Percentiles rank a stretch among this genome's conserved stretches.
Conservation (phyloP, 129 eudicot species). For the Calendula officinalis region DNA sequence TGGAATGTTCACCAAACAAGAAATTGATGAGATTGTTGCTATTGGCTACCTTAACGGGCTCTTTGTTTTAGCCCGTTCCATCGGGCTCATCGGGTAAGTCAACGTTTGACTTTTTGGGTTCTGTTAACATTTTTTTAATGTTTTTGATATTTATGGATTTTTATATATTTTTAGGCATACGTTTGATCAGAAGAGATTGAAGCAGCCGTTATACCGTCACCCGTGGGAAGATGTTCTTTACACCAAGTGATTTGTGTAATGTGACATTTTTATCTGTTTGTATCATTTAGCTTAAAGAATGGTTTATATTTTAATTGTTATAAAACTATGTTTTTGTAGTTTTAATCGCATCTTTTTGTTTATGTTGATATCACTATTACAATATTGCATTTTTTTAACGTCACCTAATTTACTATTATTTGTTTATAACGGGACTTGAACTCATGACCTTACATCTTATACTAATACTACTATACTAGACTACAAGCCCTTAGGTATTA, state of each 20-base stretch:
- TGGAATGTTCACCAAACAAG: constrained; percentile 88
- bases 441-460: too few relatives aligned
- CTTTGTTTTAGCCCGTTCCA: constrained; percentile 90
- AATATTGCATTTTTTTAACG: too few relatives aligned
- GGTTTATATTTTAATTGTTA: constrained; percentile 4
- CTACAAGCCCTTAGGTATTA: too few relatives aligned
- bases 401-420: too few relatives aligned
- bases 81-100: constrained; percentile 93
- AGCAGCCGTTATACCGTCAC: constrained; percentile 99
- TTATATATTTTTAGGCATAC: constrained; percentile 71
- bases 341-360: too few relatives aligned
- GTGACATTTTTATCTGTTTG: constrained; percentile 12
- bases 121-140: neutral
- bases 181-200: constrained; percentile 95
- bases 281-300: constrained; percentile 20
- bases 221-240: constrained; percentile 99
- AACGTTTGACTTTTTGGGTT: neutral
- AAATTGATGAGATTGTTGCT: constrained; percentile 79
- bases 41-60: constrained; percentile 93
- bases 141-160: constrained; percentile 1
- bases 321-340: neutral
- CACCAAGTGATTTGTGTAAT: constrained; percentile 51
- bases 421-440: too few relatives aligned
- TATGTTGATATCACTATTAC: too few relatives aligned
- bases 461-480: too few relatives aligned